A percentile compares a stretch with the other conserved stretches of the same genome.
Evolutionary conservation across 106 monocot genomes (phyloP).

Genomic region (Chionographis japonica): DNA sequence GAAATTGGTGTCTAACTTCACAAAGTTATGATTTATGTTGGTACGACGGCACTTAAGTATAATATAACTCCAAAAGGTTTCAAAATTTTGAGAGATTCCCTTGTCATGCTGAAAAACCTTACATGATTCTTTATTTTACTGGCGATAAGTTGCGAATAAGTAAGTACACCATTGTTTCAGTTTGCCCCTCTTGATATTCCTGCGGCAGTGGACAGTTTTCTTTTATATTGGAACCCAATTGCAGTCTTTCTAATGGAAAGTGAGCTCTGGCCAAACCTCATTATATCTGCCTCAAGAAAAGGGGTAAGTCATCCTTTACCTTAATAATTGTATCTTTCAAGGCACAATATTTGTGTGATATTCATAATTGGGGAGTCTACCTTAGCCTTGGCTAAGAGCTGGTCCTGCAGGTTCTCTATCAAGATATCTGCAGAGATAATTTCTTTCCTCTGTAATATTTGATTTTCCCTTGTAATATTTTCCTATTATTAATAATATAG

Average conservation of each 20-base stretch:
- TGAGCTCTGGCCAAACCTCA: conserved; percentile 98
- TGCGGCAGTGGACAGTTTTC: conserved; percentile 55
- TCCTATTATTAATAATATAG: too few species aligned
- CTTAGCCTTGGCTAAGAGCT: too few species aligned
- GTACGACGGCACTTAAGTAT: too few species aligned
- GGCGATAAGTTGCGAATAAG: not conserved
- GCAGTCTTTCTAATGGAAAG: conserved; percentile 88
- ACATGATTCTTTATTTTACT: not conserved
- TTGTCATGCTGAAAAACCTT: not conserved
- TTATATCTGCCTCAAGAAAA: conserved; percentile 67
- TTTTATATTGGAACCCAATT: conserved; percentile 68
- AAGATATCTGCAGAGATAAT: too few species aligned
- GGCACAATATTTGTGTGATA: too few species aligned
- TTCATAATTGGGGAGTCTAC: too few species aligned
- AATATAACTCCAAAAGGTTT: too few species aligned
- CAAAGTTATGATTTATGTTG: too few species aligned
- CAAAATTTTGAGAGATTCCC: not conserved
- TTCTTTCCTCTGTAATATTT: too few species aligned
- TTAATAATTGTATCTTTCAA: not conserved
- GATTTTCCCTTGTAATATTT: too few species aligned
- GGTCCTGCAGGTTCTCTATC: too few species aligned
- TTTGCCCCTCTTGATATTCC: conserved; percentile 86
- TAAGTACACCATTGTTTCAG: conserved; percentile 25
- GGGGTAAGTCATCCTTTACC: conserved; percentile 43
- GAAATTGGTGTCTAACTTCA: too few species aligned